Evolutionary conservation across 2,329 filamentous ascomycete genomes (phyloP), one percentile per base, ranked within the genome.

Genomic region (Aureobasidium sp.): DNA sequence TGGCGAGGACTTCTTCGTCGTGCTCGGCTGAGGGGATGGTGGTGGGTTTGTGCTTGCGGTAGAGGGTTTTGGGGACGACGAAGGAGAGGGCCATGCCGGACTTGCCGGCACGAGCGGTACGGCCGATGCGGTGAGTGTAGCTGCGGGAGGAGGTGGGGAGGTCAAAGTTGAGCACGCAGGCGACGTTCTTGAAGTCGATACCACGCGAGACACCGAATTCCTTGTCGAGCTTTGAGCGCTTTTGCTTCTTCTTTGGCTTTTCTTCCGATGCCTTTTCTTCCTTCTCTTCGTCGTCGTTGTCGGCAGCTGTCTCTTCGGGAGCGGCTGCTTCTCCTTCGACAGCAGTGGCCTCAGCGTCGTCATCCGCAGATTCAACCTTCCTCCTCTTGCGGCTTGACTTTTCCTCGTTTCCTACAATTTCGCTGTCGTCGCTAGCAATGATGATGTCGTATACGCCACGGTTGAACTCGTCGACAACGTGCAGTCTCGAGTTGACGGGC

Each of bases 391-490:
- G 53, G 48, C 65, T 67, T 4, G 57, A 49, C 64, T 68, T 68
- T 22, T 81, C 79, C 59, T 87, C 84, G 22, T 85, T 82, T 14
- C 89, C 91, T 12, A 96, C 74, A 12, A 95, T 84, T 71, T 96
- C 91, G 66, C 89, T 88, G 72, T 96, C 92, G 69, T 99, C 94
- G 0, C 91, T 92, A 0, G 94, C 94, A 69, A 99, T 96, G 67
- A 99, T 92, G 65, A 97, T 97, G 69, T 99, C 93, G 80, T 99
- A 99, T 7, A 97, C 87, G 59, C 90, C 90, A 75, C 90, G 89
- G 78, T 97, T 99, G 77, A 99, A 99, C 73, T 97, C 91, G 69
- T 97, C 89, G 2, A 99, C 93, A 1, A 96, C 91, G 72, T 99
- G 93, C 42, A 97, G 86, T 64, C 94, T 83, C 1, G 90, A 94